Evolutionary conservation across 2,329 filamentous ascomycete species (phyloP).

Genomic region (Calonectria naviculata): DNA sequence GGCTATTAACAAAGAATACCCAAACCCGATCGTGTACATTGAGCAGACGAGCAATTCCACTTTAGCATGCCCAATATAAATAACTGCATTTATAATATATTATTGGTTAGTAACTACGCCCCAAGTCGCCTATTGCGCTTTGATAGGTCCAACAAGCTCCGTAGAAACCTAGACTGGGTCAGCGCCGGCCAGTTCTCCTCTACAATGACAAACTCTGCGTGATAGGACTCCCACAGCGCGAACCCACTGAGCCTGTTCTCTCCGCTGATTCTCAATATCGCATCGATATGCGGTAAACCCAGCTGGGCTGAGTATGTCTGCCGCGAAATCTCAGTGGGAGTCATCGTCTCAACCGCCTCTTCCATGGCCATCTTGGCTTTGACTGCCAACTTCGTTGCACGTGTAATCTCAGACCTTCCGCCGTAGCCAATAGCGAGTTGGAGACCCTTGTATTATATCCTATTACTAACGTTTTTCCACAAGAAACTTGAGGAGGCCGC

Average conservation of each 20-base stretch:
- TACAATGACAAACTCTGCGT: slow-evolving; percentile 14
- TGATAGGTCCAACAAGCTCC: slow-evolving; percentile 12
- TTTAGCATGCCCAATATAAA: too few species aligned
- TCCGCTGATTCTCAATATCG: slow-evolving; percentile 13
- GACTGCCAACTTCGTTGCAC: slow-evolving; percentile 1
- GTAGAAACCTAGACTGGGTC: slow-evolving; percentile 6
- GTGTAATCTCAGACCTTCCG: slow-evolving; percentile 10
- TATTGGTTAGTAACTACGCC: too few species aligned
- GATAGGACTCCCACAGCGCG: slow-evolving; percentile 20
- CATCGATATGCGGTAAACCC: slow-evolving; percentile 9
- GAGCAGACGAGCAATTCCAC: too few species aligned
- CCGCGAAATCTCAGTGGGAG: slow-evolving; percentile 8
- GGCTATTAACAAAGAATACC: too few species aligned
- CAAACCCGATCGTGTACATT: too few species aligned
- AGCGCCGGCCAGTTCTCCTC: slow-evolving; percentile 18
- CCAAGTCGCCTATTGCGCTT: slow-evolving; percentile 15
- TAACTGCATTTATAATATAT: too few species aligned
- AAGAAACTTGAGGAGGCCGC: slow-evolving; percentile 34
- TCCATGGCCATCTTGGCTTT: slow-evolving; percentile 1
- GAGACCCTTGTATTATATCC: too few species aligned
- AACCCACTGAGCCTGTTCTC: slow-evolving; percentile 20
- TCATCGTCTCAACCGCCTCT: slow-evolving; percentile 6
- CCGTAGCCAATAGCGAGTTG: slow-evolving; percentile 17
- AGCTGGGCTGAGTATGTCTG: slow-evolving; percentile 16
- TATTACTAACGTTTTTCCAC: too few species aligned